A percentile compares a stretch with the other conserved stretches of the same genome.
These are phyloP conservation scores for Corymbia citriodora DNA, from an alignment of 441 rosid species.

Conservation along the genomic window DNA sequence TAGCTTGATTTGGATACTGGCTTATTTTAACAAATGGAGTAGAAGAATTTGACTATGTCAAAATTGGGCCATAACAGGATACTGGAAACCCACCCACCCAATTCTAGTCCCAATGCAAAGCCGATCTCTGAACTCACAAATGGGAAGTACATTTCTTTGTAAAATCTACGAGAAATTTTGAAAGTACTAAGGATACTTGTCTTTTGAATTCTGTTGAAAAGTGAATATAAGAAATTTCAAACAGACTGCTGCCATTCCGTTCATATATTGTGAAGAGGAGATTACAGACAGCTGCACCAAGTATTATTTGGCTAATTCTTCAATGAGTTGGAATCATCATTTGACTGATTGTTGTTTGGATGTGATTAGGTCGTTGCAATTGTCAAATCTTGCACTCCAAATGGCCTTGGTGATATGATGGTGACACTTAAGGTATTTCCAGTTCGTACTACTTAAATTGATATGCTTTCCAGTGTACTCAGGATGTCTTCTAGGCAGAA, in stretches of 20 bases:
- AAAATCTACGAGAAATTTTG: not conserved
- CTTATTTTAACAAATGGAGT: not conserved
- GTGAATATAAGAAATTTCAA: not conserved
- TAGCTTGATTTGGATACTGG: not conserved
- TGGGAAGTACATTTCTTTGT: not conserved
- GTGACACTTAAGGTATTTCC: constrained; percentile 75
- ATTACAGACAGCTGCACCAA: not conserved
- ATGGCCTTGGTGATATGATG: constrained; percentile 81
- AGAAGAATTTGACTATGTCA: not conserved
- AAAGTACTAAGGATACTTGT: not conserved
- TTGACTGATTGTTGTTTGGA: not conserved
- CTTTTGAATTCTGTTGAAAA: not conserved
- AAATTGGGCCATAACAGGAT: not conserved
- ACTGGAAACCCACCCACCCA: not conserved
- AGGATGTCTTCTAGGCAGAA: not conserved
- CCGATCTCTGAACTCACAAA: not conserved
- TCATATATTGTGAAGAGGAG: not conserved
- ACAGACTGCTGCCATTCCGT: not conserved
- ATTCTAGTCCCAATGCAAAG: not conserved
- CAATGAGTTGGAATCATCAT: not conserved
- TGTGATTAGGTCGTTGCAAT: constrained; percentile 56
- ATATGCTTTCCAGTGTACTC: not conserved
- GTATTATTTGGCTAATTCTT: not conserved
- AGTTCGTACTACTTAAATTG: not conserved
- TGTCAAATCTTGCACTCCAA: constrained; percentile 59